Base-by-base conservation (phyloP, 257 asterid genomes). In the Plantago elongata region DNA sequence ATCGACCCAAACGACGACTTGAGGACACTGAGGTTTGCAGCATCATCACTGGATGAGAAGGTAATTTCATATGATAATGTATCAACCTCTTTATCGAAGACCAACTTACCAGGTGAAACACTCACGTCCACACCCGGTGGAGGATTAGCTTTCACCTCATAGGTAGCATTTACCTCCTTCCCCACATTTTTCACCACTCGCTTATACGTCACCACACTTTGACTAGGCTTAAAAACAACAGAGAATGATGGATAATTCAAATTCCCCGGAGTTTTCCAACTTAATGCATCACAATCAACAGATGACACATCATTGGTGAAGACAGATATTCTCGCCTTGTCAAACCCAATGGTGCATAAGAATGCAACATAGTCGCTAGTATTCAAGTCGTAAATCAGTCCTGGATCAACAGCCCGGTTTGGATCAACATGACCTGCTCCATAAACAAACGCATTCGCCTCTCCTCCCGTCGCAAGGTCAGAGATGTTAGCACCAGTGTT, bases 381-480 rank as follows among this genome's bases (percentile, higher is more conserved):
- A 1, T 60, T 73, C 17, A 87, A 27, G 54, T 89, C 96, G 27
- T 89, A 92, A 1, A 92, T 75, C 84, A 92, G 58, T 7, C 99
- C 99, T 0, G 99, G 99, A 47, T 92, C 62, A 51, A 81, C 51
- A 0, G 99, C 93, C 40, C 76, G 62, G 81, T 89, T 92, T 3
- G 99, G 99, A 17, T 86, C 89, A 1, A 92, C 96, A 11, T 92
- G 99, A 2, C 99, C 99, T 7, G 96, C 58, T 18, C 99, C 99
- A 22, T 84, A 87, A 44, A 77, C 77, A 18, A 79, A 86, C 1
- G 95, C 82, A 9, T 69, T 81, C 0, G 97, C 86, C 62, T 72
- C 78, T 15, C 5, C 16, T 0, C 89, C 95, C 13, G 96, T 84
- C 71, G 96, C 99, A 14, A 92, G 96, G 49, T 92, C 99, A 0